Conservation (phyloP, 1,139 yeast species). For the Yamadazyma diddensiae region DNA sequence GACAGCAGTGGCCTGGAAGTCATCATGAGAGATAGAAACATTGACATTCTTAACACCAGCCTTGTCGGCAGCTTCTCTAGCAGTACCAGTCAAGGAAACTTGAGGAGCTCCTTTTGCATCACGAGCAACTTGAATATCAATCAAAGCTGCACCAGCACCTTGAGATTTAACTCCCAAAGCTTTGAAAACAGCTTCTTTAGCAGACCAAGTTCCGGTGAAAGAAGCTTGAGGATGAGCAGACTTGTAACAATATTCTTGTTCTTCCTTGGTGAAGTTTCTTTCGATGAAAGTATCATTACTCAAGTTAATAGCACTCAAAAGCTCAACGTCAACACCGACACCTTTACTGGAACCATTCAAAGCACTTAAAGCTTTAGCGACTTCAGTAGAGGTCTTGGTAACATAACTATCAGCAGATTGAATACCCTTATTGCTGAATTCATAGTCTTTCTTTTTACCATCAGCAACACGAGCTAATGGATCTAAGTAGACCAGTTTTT, state of each 20-base stretch:
- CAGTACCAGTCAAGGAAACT: slow-evolving; percentile 74
- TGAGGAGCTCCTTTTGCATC: slow-evolving; percentile 77
- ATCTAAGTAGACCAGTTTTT: slow-evolving; percentile 87
- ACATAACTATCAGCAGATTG: slow-evolving; percentile 36
- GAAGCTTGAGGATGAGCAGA: slow-evolving; percentile 84
- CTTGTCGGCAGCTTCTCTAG: slow-evolving; percentile 65
- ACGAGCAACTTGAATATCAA: slow-evolving; percentile 83
- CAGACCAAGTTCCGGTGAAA: slow-evolving; percentile 98
- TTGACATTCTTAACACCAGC: slow-evolving; percentile 72
- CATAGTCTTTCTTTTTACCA: slow-evolving; percentile 49
- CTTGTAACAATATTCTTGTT: slow-evolving; percentile 70
- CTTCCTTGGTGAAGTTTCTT: slow-evolving; percentile 84
- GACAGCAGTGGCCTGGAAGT: slow-evolving; percentile 95
- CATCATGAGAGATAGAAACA: slow-evolving; percentile 94
- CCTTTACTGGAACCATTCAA: slow-evolving; percentile 56
- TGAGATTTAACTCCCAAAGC: slow-evolving; percentile 83
- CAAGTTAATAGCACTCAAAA: slow-evolving; percentile 73
- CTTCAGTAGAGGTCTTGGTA: slow-evolving; percentile 35
- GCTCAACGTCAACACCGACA: slow-evolving; percentile 97
- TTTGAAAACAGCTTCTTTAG: slow-evolving; percentile 98
- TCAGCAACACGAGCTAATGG: slow-evolving; percentile 84
- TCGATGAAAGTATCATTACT: slow-evolving; percentile 86
- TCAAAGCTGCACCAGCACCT: slow-evolving; percentile 94
- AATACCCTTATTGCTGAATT: slow-evolving; percentile 43
- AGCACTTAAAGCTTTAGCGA: slow-evolving; percentile 49